phyloP scores from a whole-genome alignment of 176 grass and related monocot species.

The Carex pumila region DNA sequence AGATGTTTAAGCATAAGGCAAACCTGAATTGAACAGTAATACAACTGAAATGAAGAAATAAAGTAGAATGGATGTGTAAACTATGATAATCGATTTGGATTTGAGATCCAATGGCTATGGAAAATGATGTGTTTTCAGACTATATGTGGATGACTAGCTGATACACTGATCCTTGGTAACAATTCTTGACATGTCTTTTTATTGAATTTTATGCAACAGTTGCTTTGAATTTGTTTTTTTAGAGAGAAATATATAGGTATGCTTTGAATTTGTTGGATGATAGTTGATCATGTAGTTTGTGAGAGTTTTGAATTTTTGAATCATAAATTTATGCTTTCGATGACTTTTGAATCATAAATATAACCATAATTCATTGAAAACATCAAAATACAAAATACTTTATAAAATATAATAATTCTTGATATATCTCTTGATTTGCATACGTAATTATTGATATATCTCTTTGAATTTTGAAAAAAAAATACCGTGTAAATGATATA shows the following conservation, averaged over 20 bases:
- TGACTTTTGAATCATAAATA: too few relatives aligned
- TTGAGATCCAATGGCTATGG: background rate
- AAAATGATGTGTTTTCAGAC: conserved; percentile 32
- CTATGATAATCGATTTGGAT: background rate
- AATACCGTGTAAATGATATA: too few relatives aligned
- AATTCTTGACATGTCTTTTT: background rate
- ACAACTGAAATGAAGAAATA: background rate
- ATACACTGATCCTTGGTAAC: conserved; percentile 47
- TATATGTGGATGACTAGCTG: conserved; percentile 74
- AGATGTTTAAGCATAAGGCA: background rate
- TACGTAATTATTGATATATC: too few relatives aligned
- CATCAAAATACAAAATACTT: too few relatives aligned
- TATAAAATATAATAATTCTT: too few relatives aligned
- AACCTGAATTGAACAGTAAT: background rate
- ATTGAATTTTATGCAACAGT: background rate
- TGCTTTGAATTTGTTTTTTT: too few relatives aligned
- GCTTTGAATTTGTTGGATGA: background rate
- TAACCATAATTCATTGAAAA: too few relatives aligned
- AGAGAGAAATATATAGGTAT: too few relatives aligned
- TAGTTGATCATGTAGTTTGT: background rate
- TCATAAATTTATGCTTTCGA: too few relatives aligned
- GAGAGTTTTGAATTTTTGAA: too few relatives aligned
- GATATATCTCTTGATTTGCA: too few relatives aligned
- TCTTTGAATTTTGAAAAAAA: too few relatives aligned
- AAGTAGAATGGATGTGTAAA: background rate